Conservation (phyloP, 768 basidiomycete species). For the Rhodotorula sphaerocarpa region DNA sequence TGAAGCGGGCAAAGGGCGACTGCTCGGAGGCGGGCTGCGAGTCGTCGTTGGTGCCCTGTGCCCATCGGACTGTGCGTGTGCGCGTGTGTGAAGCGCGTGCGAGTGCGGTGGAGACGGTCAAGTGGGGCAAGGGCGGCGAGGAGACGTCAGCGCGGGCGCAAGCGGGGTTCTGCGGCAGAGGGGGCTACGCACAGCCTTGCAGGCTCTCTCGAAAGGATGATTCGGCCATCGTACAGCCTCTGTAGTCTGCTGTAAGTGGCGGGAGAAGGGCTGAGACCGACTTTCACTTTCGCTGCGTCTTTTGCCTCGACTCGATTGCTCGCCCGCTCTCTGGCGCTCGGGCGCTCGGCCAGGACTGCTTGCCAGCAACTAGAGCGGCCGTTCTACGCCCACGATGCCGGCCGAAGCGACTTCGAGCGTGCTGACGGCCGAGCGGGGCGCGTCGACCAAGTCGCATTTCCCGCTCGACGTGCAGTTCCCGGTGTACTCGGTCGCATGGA, state of each 20-base stretch:
- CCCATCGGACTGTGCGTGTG: conserved; percentile 57
- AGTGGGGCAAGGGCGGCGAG: not conserved
- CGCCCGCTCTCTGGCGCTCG: not conserved
- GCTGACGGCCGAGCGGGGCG: conserved; percentile 13
- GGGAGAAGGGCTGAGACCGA: not conserved
- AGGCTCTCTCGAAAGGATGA: conserved; percentile 29
- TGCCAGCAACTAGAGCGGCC: too few relatives aligned
- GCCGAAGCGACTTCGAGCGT: conserved; percentile 1
- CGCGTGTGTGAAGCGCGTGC: conserved; percentile 39
- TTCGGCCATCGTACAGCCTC: conserved; percentile 22
- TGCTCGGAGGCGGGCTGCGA: conserved; percentile 45
- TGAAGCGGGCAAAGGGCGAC: conserved; percentile 71
- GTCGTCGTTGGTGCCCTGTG: conserved; percentile 62
- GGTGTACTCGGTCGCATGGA: conserved; percentile 75
- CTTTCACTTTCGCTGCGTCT: not conserved
- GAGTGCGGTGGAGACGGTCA: not conserved
- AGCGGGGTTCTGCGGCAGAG: too few relatives aligned
- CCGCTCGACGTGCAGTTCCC: conserved; percentile 55
- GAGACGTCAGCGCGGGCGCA: too few relatives aligned
- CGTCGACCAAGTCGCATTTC: conserved; percentile 10
- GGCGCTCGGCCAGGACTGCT: too few relatives aligned
- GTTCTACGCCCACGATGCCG: too few relatives aligned
- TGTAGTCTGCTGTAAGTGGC: not conserved
- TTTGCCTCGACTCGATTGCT: not conserved
- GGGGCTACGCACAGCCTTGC: conserved; percentile 33